Evolutionary conservation across 176 grass and related monocot genomes (phyloP).

Genomic region (Saccharum officinarum): DNA sequence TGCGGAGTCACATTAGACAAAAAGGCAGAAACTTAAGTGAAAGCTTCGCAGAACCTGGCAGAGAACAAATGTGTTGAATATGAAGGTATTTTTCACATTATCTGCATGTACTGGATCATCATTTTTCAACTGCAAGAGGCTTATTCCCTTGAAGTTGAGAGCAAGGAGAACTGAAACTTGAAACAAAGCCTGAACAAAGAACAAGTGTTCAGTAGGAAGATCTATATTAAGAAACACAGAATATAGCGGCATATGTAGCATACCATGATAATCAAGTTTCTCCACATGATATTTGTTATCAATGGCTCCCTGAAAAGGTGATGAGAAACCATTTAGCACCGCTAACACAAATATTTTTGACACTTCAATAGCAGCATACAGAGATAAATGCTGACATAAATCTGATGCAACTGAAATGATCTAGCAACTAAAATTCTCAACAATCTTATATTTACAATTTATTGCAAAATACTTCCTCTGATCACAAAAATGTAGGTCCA

Average conservation of each 20-base stretch:
- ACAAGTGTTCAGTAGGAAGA: background rate
- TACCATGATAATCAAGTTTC: conserved; percentile 93
- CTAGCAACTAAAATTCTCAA: background rate
- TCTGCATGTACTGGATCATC: conserved; percentile 65
- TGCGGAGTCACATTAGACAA: background rate
- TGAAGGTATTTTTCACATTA: conserved; percentile 87
- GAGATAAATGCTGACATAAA: background rate
- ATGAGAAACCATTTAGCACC: conserved; percentile 10
- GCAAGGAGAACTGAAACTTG: conserved; percentile 84
- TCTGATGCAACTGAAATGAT: background rate
- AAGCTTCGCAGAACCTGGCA: conserved; percentile 60
- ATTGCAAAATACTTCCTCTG: background rate
- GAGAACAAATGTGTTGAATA: conserved; percentile 97
- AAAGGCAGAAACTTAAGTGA: conserved; percentile 21
- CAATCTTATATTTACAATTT: background rate
- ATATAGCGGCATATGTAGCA: background rate
- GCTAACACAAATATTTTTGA: conserved; percentile 12
- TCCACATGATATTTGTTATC: conserved; percentile 99
- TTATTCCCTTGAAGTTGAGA: conserved; percentile 75
- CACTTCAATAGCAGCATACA: background rate
- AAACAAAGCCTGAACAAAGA: conserved; percentile 68
- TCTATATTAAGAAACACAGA: background rate
- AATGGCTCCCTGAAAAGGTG: conserved; percentile 73
- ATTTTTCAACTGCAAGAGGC: conserved; percentile 67
- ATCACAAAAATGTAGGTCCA: background rate